Evolutionary conservation across 2,329 filamentous ascomycete genomes (phyloP).

Genomic region (Claviceps quebecensis): DNA sequence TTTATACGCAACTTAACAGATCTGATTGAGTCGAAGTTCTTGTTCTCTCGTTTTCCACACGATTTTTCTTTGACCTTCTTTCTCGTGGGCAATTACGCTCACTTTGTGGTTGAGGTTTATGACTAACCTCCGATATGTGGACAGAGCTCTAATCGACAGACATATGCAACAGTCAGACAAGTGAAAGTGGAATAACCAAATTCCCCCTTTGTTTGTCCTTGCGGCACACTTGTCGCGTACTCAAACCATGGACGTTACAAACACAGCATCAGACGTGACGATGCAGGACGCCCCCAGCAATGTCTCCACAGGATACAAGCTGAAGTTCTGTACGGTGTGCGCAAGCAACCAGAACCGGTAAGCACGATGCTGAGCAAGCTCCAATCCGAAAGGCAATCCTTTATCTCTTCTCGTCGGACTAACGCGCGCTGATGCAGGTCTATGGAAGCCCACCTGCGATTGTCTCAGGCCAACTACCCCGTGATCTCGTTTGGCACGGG

Average conservation of each 20-base stretch:
- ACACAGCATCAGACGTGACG: conserved; percentile 22
- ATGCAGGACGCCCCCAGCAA: conserved; percentile 32
- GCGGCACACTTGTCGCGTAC: neutral
- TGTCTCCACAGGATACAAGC: conserved; percentile 55
- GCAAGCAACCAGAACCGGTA: conserved; percentile 96
- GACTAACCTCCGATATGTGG: neutral
- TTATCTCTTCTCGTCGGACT: neutral
- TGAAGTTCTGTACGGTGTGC: conserved; percentile 98
- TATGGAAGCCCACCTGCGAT: conserved; percentile 95
- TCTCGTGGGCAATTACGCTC: neutral
- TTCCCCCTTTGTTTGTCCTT: neutral
- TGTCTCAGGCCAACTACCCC: conserved; percentile 77
- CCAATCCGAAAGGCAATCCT: neutral
- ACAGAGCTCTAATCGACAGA: neutral
- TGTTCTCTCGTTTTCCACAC: neutral
- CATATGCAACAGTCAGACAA: neutral
- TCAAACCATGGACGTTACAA: conserved; percentile 26
- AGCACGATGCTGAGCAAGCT: conserved; percentile 9
- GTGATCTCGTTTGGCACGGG: conserved; percentile 97
- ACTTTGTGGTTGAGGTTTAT: neutral
- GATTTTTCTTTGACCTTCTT: neutral
- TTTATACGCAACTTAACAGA: conserved; percentile 40
- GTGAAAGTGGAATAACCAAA: neutral
- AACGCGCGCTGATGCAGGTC: conserved; percentile 13
- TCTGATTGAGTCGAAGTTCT: conserved; percentile 1